phyloP scores from a whole-genome alignment of 192 early-diverging fungal species.

The Coemansia reversa region DNA sequence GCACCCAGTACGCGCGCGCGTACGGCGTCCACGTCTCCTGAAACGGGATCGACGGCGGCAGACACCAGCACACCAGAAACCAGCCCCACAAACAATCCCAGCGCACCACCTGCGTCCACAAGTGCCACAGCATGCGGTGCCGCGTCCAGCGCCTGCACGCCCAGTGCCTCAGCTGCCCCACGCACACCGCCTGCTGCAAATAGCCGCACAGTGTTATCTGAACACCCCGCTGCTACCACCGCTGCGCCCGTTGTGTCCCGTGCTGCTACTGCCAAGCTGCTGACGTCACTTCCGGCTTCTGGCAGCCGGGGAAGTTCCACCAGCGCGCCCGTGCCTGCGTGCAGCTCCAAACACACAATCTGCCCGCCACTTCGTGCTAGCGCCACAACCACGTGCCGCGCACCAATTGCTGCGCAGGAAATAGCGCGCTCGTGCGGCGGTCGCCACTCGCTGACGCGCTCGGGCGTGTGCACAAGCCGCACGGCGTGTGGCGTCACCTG shows the following conservation, averaged over 20 bases:
- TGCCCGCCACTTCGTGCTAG: slow-evolving; percentile 71
- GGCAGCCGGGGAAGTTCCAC: slow-evolving; percentile 85
- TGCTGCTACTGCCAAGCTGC: slow-evolving; percentile 78
- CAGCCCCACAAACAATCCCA: slow-evolving; percentile 85
- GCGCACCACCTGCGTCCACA: slow-evolving; percentile 52
- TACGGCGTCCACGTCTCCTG: slow-evolving; percentile 79
- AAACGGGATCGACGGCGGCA: slow-evolving; percentile 76
- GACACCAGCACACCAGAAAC: slow-evolving; percentile 87
- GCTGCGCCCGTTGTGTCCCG: slow-evolving; percentile 68
- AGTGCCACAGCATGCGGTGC: slow-evolving; percentile 73
- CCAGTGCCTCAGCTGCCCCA: slow-evolving; percentile 69
- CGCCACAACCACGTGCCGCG: slow-evolving; percentile 80
- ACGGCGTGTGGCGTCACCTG: slow-evolving; percentile 91
- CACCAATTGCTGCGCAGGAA: slow-evolving; percentile 76
- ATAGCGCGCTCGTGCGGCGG: slow-evolving; percentile 73
- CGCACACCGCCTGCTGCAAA: slow-evolving; percentile 76
- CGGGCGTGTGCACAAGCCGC: slow-evolving; percentile 83
- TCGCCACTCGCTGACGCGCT: slow-evolving; percentile 91
- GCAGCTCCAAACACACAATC: slow-evolving; percentile 92
- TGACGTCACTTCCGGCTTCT: slow-evolving; percentile 68
- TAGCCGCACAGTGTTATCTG: slow-evolving; percentile 88
- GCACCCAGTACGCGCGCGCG: slow-evolving; percentile 85
- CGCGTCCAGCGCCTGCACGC: slow-evolving; percentile 71
- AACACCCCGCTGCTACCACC: slow-evolving; percentile 90
- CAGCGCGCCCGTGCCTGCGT: slow-evolving; percentile 65